Conservation (phyloP, 2,329 filamentous ascomycete genomes). For the Cladophialophora yegresii region DNA sequence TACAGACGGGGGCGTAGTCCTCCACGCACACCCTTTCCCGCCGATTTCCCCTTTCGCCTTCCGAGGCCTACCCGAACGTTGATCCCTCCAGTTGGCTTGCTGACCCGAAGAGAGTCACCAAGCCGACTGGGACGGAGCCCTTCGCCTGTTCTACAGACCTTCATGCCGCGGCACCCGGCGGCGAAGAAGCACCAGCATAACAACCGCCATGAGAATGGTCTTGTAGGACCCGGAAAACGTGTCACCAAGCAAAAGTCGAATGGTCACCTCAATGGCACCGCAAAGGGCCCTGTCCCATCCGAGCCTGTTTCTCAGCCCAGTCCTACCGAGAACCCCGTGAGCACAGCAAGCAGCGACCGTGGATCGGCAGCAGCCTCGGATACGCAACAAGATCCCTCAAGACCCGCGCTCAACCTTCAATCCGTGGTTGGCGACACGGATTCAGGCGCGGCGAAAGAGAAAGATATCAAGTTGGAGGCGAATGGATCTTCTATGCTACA, state of each 20-base stretch:
- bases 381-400: conserved; percentile 13
- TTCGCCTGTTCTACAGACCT: conserved; percentile 35
- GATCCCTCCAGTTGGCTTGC: conserved; percentile 37
- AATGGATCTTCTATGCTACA: conserved; percentile 31
- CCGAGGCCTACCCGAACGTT: conserved; percentile 11
- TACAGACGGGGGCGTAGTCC: conserved; percentile 1
- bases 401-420: not conserved
- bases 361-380: conserved; percentile 9
- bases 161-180: conserved; percentile 54
- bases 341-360: conserved; percentile 16
- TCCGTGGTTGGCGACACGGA: conserved; percentile 18
- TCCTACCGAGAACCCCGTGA: conserved; percentile 18
- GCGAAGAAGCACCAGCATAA: conserved; percentile 65
- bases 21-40: conserved; percentile 8
- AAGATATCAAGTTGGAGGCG: conserved; percentile 23
- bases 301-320: conserved; percentile 28
- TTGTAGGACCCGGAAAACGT: conserved; percentile 75
- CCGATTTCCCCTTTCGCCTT: conserved; percentile 15
- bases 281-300: conserved; percentile 46
- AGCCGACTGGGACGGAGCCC: conserved; percentile 37
- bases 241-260: conserved; percentile 60
- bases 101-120: conserved; percentile 36
- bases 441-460: conserved; percentile 22
- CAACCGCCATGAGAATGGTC: conserved; percentile 81
- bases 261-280: conserved; percentile 56